A percentile compares a stretch with the other conserved stretches of the same genome.
Evolutionary conservation across 1,284 basidiomycete species (phyloP).

Genomic region (Kalmanozyma brasiliensis): DNA sequence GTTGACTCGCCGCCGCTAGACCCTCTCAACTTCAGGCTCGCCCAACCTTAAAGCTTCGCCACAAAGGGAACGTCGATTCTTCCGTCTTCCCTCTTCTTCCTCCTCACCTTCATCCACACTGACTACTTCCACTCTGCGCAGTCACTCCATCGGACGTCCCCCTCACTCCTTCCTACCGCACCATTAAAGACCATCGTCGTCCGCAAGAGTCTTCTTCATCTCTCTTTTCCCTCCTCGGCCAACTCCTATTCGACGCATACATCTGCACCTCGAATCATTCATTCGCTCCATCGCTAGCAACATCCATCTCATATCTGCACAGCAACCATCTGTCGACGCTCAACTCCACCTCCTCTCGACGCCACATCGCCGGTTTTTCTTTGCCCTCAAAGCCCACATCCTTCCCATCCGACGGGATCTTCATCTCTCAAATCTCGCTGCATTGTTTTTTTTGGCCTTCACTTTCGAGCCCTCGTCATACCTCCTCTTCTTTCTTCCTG

Average conservation of each 20-base stretch:
- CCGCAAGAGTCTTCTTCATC: constrained; percentile 5
- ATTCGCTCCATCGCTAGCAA: neutral
- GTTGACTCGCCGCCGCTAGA: too few relatives aligned
- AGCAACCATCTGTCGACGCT: too few relatives aligned
- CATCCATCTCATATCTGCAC: constrained; percentile 9
- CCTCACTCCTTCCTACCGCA: neutral
- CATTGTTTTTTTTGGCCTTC: neutral
- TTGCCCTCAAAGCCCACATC: too few relatives aligned
- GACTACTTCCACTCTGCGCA: neutral
- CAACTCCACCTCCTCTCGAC: too few relatives aligned
- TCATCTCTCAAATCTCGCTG: neutral
- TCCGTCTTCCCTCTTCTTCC: constrained; percentile 4
- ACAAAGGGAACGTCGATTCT: constrained; percentile 17
- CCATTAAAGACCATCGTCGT: neutral
- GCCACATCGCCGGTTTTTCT: too few relatives aligned
- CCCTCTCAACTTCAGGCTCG: too few relatives aligned
- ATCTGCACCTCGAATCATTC: constrained; percentile 14
- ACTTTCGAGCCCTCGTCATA: neutral
- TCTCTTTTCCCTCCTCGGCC: constrained; percentile 14
- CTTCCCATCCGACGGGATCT: neutral
- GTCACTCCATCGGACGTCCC: neutral
- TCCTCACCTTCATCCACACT: constrained; percentile 5
- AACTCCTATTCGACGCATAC: constrained; percentile 25
- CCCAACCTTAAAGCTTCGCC: constrained; percentile 22
- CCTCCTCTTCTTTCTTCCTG: constrained; percentile 1